Conservation (phyloP, 768 basidiomycete species). For the Lactarius hengduanensis region DNA sequence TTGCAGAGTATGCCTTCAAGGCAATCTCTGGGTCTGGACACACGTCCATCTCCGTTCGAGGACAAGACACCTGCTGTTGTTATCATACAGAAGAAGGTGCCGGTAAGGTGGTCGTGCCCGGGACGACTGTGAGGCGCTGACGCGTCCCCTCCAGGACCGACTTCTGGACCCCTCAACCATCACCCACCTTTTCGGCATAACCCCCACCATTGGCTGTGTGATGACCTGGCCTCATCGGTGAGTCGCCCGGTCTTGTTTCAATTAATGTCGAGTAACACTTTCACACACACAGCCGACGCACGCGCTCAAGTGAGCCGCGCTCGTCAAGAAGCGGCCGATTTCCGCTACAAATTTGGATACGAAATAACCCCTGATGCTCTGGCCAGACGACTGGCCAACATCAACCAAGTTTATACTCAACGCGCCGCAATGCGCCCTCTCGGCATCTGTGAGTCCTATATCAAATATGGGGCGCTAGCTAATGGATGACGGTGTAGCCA, state of each 20-base stretch:
- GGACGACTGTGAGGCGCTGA: slow-evolving; percentile 1
- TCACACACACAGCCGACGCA: slow-evolving; percentile 76
- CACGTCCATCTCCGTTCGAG: slow-evolving; percentile 88
- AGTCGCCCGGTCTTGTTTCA: slow-evolving; percentile 29
- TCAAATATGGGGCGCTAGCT: slow-evolving; percentile 3
- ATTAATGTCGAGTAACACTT: background rate
- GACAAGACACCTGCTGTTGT: slow-evolving; percentile 94
- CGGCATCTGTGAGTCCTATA: slow-evolving; percentile 75
- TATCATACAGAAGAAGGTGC: slow-evolving; percentile 98
- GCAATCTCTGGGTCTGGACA: slow-evolving; percentile 97
- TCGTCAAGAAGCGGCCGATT: slow-evolving; percentile 84
- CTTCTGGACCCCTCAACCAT: slow-evolving; percentile 92
- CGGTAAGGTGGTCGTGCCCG: slow-evolving; percentile 47
- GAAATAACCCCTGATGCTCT: slow-evolving; percentile 98
- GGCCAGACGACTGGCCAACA: slow-evolving; percentile 91
- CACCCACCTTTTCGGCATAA: slow-evolving; percentile 94
- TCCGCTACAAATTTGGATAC: slow-evolving; percentile 95
- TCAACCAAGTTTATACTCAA: slow-evolving; percentile 99
- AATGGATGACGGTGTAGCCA: slow-evolving; percentile 51
- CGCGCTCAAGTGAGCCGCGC: slow-evolving; percentile 86
- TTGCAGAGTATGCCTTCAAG: slow-evolving; percentile 96
- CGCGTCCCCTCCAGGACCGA: slow-evolving; percentile 69
- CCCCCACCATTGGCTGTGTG: slow-evolving; percentile 94
- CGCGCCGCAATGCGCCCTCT: slow-evolving; percentile 95
- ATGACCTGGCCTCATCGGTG: slow-evolving; percentile 96